Evolutionary conservation across 768 basidiomycete species (phyloP).

Genomic region (Collybia mongolica): DNA sequence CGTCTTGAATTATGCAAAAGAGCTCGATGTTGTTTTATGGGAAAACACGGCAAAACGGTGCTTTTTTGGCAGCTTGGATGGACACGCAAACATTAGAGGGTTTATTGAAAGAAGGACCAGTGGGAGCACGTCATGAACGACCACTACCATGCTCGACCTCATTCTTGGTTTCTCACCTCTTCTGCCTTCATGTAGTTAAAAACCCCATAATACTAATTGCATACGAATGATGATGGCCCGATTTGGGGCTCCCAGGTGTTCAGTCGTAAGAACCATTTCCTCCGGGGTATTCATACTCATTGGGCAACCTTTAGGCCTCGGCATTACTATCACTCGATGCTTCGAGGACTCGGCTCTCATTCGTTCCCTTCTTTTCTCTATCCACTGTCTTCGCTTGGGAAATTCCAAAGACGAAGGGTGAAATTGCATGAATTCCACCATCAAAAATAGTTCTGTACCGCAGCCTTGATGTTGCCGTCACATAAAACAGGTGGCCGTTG

Average conservation of each 20-base stretch:
- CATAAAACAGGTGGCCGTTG: background rate
- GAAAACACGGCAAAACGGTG: slow-evolving; percentile 70
- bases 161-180: background rate
- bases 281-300: too few species aligned
- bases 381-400: too few species aligned
- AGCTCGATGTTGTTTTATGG: slow-evolving; percentile 82
- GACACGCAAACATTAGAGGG: slow-evolving; percentile 73
- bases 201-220: slow-evolving; percentile 41
- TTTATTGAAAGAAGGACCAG: slow-evolving; percentile 75
- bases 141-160: background rate
- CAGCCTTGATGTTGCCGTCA: background rate
- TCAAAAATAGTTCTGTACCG: slow-evolving; percentile 47
- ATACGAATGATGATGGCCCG: too few species aligned
- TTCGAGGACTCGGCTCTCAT: background rate
- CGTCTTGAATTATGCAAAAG: slow-evolving; percentile 81
- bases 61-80: slow-evolving; percentile 81
- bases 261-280: too few species aligned
- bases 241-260: too few species aligned
- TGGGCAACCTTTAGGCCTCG: too few species aligned
- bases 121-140: slow-evolving; percentile 24
- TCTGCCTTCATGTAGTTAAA: slow-evolving; percentile 7
- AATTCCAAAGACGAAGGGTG: too few species aligned
- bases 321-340: too few species aligned
- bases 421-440: too few species aligned
- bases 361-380: background rate